Conservation (phyloP, 1,284 basidiomycete genomes). For the Ustilago loliicola region DNA sequence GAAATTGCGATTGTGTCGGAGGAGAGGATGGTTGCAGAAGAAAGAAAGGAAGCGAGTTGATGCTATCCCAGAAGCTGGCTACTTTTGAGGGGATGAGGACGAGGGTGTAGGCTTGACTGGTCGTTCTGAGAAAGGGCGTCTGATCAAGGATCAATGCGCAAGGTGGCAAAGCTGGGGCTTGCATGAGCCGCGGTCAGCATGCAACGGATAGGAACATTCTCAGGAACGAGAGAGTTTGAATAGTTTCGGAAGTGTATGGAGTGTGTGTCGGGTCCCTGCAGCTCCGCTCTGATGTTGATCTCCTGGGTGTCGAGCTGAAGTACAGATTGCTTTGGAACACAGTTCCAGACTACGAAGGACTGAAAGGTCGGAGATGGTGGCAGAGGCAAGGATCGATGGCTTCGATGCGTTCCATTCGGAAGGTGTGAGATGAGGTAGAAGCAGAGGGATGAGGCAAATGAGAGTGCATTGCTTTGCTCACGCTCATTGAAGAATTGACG, state of each 20-base stretch:
- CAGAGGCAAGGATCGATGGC: background rate
- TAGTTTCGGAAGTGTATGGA: constrained; percentile 11
- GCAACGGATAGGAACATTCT: constrained; percentile 9
- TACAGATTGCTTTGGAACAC: background rate
- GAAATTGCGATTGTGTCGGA: too few species aligned
- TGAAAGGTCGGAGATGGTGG: background rate
- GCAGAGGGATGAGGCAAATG: background rate
- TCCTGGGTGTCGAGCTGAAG: background rate
- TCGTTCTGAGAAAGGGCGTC: background rate
- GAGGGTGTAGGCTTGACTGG: background rate
- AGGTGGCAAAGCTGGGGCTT: background rate
- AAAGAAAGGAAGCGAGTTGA: background rate
- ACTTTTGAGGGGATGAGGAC: constrained; percentile 9
- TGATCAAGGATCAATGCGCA: background rate
- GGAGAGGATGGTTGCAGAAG: background rate
- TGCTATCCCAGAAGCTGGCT: background rate
- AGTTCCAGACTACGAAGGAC: background rate
- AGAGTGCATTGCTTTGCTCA: background rate
- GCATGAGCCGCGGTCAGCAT: constrained; percentile 3
- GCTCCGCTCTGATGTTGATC: background rate
- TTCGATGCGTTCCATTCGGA: background rate
- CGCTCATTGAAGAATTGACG: background rate
- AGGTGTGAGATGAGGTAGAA: background rate
- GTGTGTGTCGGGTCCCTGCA: constrained; percentile 4
- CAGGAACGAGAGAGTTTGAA: constrained; percentile 11